Percentiles rank a stretch among this genome's conserved stretches.
Conservation (phyloP, 805 yeast species). For the Teunomyces lycoperdinae region DNA sequence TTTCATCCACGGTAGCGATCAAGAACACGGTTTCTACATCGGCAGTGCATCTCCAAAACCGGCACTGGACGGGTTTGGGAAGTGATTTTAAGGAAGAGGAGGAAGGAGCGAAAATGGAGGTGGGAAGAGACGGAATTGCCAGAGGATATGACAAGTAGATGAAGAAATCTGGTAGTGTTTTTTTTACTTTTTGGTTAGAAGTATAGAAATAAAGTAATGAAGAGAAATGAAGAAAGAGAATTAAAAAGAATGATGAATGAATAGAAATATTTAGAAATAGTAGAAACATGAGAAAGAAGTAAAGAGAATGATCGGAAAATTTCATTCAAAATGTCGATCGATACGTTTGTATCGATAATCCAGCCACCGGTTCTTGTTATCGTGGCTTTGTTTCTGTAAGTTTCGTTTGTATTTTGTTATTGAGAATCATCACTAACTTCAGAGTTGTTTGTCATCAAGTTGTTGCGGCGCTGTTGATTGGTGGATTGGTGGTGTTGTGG, state of each 20-base stretch:
- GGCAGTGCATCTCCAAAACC: constrained; percentile 66
- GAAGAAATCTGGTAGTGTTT: too few species aligned
- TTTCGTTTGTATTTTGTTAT: not conserved
- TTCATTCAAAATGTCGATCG: not conserved
- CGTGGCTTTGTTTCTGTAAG: not conserved
- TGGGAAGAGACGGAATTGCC: constrained; percentile 86
- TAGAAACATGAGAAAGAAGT: too few species aligned
- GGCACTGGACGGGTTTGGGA: constrained; percentile 89
- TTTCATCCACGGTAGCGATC: constrained; percentile 60
- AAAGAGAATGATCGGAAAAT: too few species aligned
- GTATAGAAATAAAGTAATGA: not conserved
- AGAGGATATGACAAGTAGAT: constrained; percentile 60
- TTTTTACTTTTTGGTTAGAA: too few species aligned
- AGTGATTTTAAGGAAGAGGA: constrained; percentile 65
- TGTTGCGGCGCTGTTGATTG: too few species aligned
- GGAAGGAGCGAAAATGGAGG: constrained; percentile 78
- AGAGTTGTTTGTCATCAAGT: not conserved
- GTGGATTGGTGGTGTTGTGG: too few species aligned
- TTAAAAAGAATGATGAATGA: too few species aligned
- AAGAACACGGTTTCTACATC: constrained; percentile 86
- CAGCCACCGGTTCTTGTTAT: not conserved
- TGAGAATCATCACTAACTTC: not conserved
- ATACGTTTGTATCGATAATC: not conserved
- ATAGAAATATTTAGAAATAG: too few species aligned
- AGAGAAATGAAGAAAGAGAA: not conserved